Percentiles rank a stretch among this genome's conserved stretches.
Evolutionary conservation across 768 basidiomycete genomes (phyloP).

Genomic region (Russula griseocarnosa): DNA sequence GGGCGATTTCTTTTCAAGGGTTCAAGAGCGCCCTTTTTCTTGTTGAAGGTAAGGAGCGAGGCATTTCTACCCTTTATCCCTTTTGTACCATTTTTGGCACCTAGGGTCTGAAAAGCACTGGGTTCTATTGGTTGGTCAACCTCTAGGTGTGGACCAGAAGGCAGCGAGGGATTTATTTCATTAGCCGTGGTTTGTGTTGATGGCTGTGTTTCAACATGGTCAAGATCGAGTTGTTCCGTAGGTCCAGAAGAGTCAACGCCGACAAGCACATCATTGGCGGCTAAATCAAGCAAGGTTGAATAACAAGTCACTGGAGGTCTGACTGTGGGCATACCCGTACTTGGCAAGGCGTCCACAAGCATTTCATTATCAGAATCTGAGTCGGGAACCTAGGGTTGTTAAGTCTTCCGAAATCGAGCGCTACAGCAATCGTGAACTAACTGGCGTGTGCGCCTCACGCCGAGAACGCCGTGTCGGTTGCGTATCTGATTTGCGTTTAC

Average conservation of each 20-base stretch:
- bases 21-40: conserved; percentile 20
- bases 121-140: neutral
- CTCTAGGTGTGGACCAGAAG: neutral
- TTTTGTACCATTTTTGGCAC: neutral
- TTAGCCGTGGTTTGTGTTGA: neutral
- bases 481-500: conserved; percentile 15
- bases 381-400: conserved; percentile 20
- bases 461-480: neutral
- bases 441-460: conserved; percentile 6
- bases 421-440: conserved; percentile 6
- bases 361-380: conserved; percentile 18
- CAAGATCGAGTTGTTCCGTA: neutral
- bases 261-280: neutral
- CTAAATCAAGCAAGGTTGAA: conserved; percentile 2
- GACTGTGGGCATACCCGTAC: conserved; percentile 8
- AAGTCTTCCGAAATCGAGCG: neutral
- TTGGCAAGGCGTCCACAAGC: neutral
- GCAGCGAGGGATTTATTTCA: neutral
- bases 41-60: conserved; percentile 6
- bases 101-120: neutral
- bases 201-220: neutral
- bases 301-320: neutral
- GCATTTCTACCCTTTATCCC: conserved; percentile 12
- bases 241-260: neutral
- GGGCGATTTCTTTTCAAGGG: conserved; percentile 3